Evolutionary conservation across 371 early-diverging fungal genomes (phyloP).

Genomic region (Apophysomyces ossiformis): DNA sequence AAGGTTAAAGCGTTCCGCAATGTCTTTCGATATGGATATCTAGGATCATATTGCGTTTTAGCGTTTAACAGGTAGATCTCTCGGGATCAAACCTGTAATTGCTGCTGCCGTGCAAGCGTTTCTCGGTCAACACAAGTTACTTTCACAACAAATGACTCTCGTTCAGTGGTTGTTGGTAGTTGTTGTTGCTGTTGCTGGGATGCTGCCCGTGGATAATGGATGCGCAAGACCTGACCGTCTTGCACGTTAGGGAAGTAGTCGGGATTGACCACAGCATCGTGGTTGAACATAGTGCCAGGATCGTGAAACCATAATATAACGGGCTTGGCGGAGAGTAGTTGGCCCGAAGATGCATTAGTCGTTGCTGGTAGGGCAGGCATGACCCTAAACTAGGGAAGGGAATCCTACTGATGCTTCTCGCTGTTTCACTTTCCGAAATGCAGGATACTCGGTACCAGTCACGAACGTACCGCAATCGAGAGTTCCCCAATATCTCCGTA

Average conservation of each 20-base stretch:
- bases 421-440: too few species aligned
- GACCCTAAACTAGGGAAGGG: not conserved
- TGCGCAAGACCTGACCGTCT: slow-evolving; percentile 77
- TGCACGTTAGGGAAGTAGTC: slow-evolving; percentile 75
- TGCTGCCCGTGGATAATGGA: slow-evolving; percentile 34
- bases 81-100: slow-evolving; percentile 50
- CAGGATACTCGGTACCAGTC: too few species aligned
- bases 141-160: slow-evolving; percentile 50
- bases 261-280: slow-evolving; percentile 86
- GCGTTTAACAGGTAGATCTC: not conserved
- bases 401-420: not conserved
- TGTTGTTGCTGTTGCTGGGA: slow-evolving; percentile 28
- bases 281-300: slow-evolving; percentile 43
- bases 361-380: slow-evolving; percentile 14
- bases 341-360: slow-evolving; percentile 14
- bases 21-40: slow-evolving; percentile 50
- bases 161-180: slow-evolving; percentile 13
- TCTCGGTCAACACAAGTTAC: slow-evolving; percentile 57
- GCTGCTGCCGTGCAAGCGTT: slow-evolving; percentile 52
- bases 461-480: too few species aligned
- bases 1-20: slow-evolving; percentile 44
- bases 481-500: too few species aligned
- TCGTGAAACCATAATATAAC: slow-evolving; percentile 54
- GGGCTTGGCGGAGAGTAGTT: slow-evolving; percentile 42
- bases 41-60: slow-evolving; percentile 2